These are phyloP conservation scores for Furculomyces boomerangus DNA, from an alignment of 371 early-diverging fungal species.

Conservation along the genomic window DNA sequence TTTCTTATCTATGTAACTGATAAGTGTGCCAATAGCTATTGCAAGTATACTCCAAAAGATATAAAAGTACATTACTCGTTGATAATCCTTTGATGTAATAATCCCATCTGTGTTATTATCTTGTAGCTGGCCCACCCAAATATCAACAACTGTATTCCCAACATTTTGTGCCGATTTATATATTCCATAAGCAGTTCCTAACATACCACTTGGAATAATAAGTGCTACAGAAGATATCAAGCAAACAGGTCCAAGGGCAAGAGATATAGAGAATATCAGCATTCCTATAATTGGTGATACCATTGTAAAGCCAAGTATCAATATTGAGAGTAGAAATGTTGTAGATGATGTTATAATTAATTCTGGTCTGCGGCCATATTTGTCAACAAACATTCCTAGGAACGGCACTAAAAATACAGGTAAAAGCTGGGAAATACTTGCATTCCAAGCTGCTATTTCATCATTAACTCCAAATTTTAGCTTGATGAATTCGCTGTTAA, in stretches of 20 bases:
- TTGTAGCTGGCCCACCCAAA: conserved; percentile 40
- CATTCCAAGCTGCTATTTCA: conserved; percentile 36
- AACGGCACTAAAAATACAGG: conserved; percentile 48
- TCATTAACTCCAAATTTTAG: conserved; percentile 33
- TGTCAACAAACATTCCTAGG: conserved; percentile 39
- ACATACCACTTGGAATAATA: conserved; percentile 30
- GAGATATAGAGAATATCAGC: conserved; percentile 37
- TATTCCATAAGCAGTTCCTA: conserved; percentile 52
- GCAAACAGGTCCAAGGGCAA: conserved; percentile 45
- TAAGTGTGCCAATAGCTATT: not conserved
- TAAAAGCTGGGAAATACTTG: conserved; percentile 42
- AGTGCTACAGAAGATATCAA: conserved; percentile 45
- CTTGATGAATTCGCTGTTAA: conserved; percentile 49
- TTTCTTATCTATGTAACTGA: not conserved
- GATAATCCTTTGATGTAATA: conserved; percentile 27
- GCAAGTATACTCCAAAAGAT: conserved; percentile 14
- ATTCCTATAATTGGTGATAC: conserved; percentile 35
- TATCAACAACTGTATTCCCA: conserved; percentile 43
- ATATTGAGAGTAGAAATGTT: conserved; percentile 26
- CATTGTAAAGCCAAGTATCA: conserved; percentile 31
- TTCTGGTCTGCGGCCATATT: conserved; percentile 34
- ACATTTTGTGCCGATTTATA: conserved; percentile 45
- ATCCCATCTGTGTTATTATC: conserved; percentile 12
- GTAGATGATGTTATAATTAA: conserved; percentile 29
- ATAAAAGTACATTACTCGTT: conserved; percentile 34